phyloP scores from a whole-genome alignment of 129 eudicot genomes.

The Dittrichia graveolens region DNA sequence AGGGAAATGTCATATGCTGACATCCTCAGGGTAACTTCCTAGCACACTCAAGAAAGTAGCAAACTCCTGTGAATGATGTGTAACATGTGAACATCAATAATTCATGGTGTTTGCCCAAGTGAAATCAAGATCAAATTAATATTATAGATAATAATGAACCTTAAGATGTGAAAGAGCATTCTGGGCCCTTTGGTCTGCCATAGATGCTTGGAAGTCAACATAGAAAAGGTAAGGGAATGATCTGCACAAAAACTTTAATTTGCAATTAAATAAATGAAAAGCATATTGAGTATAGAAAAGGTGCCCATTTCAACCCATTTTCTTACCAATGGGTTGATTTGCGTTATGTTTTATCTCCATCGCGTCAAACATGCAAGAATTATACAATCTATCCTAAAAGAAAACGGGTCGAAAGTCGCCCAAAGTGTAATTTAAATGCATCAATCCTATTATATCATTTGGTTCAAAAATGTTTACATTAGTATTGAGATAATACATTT shows the following conservation, averaged over 20 bases:
- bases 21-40: conserved; percentile 95
- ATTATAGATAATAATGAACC: conserved; percentile 35
- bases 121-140: conserved; percentile 1
- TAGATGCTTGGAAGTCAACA: conserved; percentile 96
- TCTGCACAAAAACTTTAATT: conserved; percentile 39
- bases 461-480: not conserved
- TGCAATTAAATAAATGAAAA: conserved; percentile 17
- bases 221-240: conserved; percentile 87
- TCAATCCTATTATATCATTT: not conserved
- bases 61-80: conserved; percentile 63
- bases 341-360: not conserved
- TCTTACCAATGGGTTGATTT: not conserved
- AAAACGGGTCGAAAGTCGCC: not conserved
- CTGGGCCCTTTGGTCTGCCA: conserved; percentile 93
- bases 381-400: not conserved
- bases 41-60: conserved; percentile 89
- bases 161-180: conserved; percentile 89
- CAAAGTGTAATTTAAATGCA: not conserved
- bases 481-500: not conserved
- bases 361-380: not conserved
- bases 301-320: not conserved
- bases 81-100: not conserved
- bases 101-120: not conserved
- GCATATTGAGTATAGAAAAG: not conserved
- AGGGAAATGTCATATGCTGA: conserved; percentile 40